phyloP scores from a whole-genome alignment of 2,329 filamentous ascomycete genomes.

The Ilyonectria destructans region DNA sequence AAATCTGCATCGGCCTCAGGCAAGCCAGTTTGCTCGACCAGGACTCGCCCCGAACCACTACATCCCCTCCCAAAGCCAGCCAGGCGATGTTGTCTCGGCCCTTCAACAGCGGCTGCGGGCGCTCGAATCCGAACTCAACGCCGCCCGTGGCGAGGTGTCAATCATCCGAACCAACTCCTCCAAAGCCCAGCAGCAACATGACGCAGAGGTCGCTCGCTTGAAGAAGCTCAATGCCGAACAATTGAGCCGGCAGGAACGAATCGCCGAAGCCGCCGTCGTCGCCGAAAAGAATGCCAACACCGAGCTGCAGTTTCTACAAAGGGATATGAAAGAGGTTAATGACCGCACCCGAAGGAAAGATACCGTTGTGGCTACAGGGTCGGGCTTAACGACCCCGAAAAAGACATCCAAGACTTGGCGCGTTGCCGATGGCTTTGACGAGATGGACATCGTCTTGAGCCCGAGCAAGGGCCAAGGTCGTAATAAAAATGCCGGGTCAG shows the following conservation, averaged over 20 bases:
- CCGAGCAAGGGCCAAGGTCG: constrained; percentile 66
- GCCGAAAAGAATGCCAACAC: constrained; percentile 78
- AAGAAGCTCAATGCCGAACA: constrained; percentile 77
- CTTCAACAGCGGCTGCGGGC: constrained; percentile 69
- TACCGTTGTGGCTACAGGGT: constrained; percentile 40
- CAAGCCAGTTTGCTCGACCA: constrained; percentile 62
- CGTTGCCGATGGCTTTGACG: constrained; percentile 84
- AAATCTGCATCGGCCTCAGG: constrained; percentile 52
- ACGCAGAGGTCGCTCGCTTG: constrained; percentile 73
- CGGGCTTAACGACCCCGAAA: constrained; percentile 70
- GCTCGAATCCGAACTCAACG: constrained; percentile 71
- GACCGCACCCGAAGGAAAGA: constrained; percentile 67
- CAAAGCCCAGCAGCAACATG: constrained; percentile 73
- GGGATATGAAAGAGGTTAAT: constrained; percentile 77
- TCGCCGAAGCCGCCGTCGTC: constrained; percentile 76
- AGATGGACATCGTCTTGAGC: constrained; percentile 71
- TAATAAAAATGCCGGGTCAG: constrained; percentile 59
- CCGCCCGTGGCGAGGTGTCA: constrained; percentile 80
- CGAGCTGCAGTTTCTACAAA: constrained; percentile 81
- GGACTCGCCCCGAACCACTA: constrained; percentile 48
- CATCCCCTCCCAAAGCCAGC: constrained; percentile 47
- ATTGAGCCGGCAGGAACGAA: constrained; percentile 73
- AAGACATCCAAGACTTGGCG: constrained; percentile 70
- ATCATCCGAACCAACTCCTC: constrained; percentile 82
- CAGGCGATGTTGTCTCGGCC: constrained; percentile 59